Evolutionary conservation across 768 basidiomycete species (phyloP), one percentile per base, ranked within the genome.

Genomic region (Hortiboletus campestris): DNA sequence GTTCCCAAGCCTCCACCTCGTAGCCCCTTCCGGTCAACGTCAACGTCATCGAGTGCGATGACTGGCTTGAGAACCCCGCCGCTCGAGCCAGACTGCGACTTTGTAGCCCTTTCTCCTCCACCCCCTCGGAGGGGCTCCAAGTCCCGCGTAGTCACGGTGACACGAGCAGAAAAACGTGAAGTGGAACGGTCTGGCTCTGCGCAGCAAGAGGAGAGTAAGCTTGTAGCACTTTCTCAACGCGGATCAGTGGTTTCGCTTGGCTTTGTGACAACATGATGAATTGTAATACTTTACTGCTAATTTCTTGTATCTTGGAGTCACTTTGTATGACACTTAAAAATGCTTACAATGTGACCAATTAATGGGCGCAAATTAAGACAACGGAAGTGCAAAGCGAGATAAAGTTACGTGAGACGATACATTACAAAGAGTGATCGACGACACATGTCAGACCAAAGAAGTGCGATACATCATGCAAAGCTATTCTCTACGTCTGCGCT

Each of bases 401-500:
- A 35, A 28, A 6, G 60, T 64, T 17, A 39, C 13, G 9, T 51
- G 49, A 31, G 8, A 43, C 25, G 31, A 19, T 64, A 68, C 20
- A 19, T 54, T 68, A 70, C 63, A 63, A 25, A 49, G 49, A 25
- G 40, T 44, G 38, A 20, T 25, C 20, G 49, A 51, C 20, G 49
- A 51, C 34, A 16, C 4, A 25, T 25, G 36, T 32, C 44, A 48
- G 41, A 57, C 35, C 39, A 35, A 48, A 42, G 20, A 41, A 57
- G 42, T 60, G 50, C 41, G 56, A 56, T 58, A 67, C 40, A 69
- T 82, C 79, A 97, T 58, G 89, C 89, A 74, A 98, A 90, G 72
- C 86, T 89, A 70, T 98, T 94, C 76, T 98, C 94, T 10, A 97
- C 91, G 71, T 98, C 94, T 25, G 94, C 94, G 52, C 89, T 91